Conservation (phyloP, 495 filamentous ascomycete species). For the Astrothelium macrocarpum region DNA sequence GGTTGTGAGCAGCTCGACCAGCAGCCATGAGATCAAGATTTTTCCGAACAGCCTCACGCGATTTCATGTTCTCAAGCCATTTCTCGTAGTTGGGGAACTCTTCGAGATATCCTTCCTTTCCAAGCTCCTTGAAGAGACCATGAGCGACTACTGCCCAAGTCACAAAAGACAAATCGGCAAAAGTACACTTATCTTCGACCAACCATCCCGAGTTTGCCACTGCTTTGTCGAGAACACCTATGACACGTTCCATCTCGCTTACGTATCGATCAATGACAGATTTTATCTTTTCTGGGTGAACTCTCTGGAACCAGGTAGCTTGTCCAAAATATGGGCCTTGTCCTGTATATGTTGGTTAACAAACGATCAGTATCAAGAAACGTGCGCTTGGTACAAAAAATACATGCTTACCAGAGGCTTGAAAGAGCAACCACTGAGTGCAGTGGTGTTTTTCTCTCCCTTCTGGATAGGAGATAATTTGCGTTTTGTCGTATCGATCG, state of each 20-base stretch:
- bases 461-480: slow-evolving; percentile 8
- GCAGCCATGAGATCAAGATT: not conserved
- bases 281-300: slow-evolving; percentile 32
- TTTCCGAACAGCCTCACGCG: not conserved
- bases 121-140: not conserved
- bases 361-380: not conserved
- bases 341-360: not conserved
- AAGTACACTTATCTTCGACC: not conserved
- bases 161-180: not conserved
- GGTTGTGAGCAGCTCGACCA: not conserved
- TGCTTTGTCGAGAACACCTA: slow-evolving; percentile 9
- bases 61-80: not conserved
- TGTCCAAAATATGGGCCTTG: slow-evolving; percentile 47
- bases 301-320: slow-evolving; percentile 31
- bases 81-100: not conserved
- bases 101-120: not conserved
- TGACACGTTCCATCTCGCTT: slow-evolving; percentile 36
- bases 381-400: not conserved
- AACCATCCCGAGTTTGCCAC: not conserved
- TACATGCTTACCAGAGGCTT: slow-evolving; percentile 33
- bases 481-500: slow-evolving; percentile 16
- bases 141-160: not conserved
- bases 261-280: slow-evolving; percentile 37
- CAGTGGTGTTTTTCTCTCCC: slow-evolving; percentile 11
- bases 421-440: slow-evolving; percentile 36